Percentiles rank a stretch among this genome's conserved stretches.
These are phyloP conservation scores for Globisporangium spinosum DNA, from an alignment of 352 stramenopile species.

Conservation along the genomic window DNA sequence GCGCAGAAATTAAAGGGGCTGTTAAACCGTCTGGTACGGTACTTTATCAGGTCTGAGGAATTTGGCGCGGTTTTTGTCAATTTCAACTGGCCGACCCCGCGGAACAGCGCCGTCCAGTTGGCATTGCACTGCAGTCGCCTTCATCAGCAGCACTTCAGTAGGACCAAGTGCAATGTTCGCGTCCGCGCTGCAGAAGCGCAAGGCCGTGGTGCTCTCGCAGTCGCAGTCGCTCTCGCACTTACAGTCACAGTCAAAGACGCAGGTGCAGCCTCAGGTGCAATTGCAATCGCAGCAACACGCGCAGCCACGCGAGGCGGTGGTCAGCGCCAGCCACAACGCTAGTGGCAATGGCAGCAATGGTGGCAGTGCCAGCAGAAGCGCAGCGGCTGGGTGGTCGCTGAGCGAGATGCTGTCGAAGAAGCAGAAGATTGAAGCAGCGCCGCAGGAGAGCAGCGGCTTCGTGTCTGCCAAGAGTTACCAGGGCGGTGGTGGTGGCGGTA, in stretches of 20 bases:
- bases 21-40: slow-evolving; percentile 2
- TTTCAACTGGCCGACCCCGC: neutral
- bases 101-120: neutral
- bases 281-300: neutral
- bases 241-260: neutral
- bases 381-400: neutral
- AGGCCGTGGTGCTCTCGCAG: slow-evolving; percentile 4
- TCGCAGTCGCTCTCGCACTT: neutral
- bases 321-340: neutral
- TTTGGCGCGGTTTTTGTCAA: slow-evolving; percentile 9
- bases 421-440: neutral
- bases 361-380: neutral
- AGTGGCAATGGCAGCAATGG: neutral
- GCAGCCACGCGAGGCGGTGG: too few species aligned
- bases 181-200: slow-evolving; percentile 13
- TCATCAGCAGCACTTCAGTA: neutral
- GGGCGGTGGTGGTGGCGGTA: neutral
- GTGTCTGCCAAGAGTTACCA: neutral
- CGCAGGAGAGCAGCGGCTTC: neutral
- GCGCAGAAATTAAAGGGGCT: neutral
- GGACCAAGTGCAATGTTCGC: neutral
- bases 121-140: neutral
- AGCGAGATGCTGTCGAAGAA: slow-evolving; percentile 10
- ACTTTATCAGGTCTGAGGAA: neutral
- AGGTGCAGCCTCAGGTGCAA: neutral